Conservation (phyloP, 176 grass and related monocot genomes). For the Metroxylon sagu region DNA sequence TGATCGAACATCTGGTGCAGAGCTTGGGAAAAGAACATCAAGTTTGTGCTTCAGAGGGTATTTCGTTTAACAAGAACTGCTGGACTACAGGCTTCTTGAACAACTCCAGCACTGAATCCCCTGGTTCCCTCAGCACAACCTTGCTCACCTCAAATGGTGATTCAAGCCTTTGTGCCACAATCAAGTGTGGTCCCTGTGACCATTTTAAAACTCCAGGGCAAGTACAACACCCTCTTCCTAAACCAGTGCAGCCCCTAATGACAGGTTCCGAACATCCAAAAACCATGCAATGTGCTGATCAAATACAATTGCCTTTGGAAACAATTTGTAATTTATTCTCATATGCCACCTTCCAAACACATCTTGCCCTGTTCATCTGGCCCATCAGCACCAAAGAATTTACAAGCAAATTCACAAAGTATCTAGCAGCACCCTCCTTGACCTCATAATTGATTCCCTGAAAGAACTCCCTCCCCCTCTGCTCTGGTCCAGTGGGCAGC, state of each 20-base stretch:
- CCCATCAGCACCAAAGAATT: conserved; percentile 96
- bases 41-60: conserved; percentile 90
- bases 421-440: conserved; percentile 65
- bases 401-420: conserved; percentile 86
- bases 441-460: conserved; percentile 74
- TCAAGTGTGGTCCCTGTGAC: conserved; percentile 75
- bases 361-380: conserved; percentile 91
- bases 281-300: conserved; percentile 98
- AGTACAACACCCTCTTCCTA: conserved; percentile 95
- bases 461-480: conserved; percentile 84
- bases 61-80: conserved; percentile 93
- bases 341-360: conserved; percentile 89
- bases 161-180: conserved; percentile 63
- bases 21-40: conserved; percentile 86
- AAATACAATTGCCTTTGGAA: conserved; percentile 91
- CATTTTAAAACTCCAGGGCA: conserved; percentile 79
- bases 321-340: conserved; percentile 95
- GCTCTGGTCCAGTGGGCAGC: conserved; percentile 83
- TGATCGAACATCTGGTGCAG: conserved; percentile 55
- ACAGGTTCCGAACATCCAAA: conserved; percentile 71
- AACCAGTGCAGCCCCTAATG: conserved; percentile 59
- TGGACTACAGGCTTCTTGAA: conserved; percentile 97
- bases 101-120: conserved; percentile 72
- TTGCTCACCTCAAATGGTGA: conserved; percentile 87
- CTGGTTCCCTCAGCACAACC: conserved; percentile 67